phyloP scores from a whole-genome alignment of 1,284 basidiomycete species.

The Trametes pubescens region DNA sequence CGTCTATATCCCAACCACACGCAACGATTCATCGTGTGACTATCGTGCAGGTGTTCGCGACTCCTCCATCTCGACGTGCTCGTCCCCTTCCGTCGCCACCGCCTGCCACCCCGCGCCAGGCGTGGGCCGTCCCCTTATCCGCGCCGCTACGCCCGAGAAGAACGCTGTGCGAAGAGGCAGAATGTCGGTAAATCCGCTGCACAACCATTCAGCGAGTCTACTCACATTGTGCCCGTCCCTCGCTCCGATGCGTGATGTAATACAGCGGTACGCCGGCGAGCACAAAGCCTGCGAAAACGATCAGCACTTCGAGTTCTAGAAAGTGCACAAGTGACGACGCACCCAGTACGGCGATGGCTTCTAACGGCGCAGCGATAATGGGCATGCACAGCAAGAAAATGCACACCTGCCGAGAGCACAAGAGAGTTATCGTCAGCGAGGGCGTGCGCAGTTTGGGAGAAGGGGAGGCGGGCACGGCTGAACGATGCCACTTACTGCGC shows the following conservation, averaged over 20 bases:
- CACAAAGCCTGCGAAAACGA: slow-evolving; percentile 61
- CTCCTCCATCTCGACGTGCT: slow-evolving; percentile 69
- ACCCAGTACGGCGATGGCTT: slow-evolving; percentile 90
- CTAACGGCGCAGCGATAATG: slow-evolving; percentile 90
- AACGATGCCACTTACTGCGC: slow-evolving; percentile 64
- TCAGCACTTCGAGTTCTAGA: neutral
- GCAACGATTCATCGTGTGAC: neutral
- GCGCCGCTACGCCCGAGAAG: slow-evolving; percentile 51
- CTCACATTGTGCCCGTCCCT: slow-evolving; percentile 45
- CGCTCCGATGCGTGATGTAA: slow-evolving; percentile 74
- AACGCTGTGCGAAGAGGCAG: slow-evolving; percentile 46
- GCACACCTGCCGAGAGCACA: slow-evolving; percentile 64
- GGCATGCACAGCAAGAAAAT: slow-evolving; percentile 96
- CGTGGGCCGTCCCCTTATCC: slow-evolving; percentile 58
- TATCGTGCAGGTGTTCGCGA: slow-evolving; percentile 35
- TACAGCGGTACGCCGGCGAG: slow-evolving; percentile 85
- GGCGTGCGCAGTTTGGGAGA: neutral
- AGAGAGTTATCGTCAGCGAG: neutral
- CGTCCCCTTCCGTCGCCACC: slow-evolving; percentile 76
- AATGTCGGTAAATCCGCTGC: slow-evolving; percentile 14
- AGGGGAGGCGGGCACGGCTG: neutral
- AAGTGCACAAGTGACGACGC: slow-evolving; percentile 37
- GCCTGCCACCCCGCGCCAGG: slow-evolving; percentile 75
- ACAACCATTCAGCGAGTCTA: slow-evolving; percentile 4
- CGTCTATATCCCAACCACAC: neutral